These are phyloP conservation scores for Mycena haematopus DNA, from an alignment of 768 basidiomycete species.

Conservation along the genomic window DNA sequence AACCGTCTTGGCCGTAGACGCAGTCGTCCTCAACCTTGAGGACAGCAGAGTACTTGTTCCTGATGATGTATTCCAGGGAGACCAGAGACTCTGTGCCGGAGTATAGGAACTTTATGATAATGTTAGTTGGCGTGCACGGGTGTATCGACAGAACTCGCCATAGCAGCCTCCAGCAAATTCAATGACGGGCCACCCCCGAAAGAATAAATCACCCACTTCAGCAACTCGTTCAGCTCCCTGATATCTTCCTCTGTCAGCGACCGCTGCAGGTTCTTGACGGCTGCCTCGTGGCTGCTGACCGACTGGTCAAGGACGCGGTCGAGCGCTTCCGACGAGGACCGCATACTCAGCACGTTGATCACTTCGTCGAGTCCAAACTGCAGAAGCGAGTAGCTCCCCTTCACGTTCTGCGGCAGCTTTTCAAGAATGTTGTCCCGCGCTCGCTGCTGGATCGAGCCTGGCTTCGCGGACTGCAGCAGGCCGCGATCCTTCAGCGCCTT, in stretches of 20 bases:
- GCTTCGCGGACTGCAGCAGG: background rate
- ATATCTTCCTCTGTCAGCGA: background rate
- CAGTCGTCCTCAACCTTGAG: background rate
- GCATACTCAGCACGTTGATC: background rate
- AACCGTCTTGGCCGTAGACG: background rate
- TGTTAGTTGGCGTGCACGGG: background rate
- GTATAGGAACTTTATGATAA: constrained; percentile 1
- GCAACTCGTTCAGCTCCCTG: background rate
- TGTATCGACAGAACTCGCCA: background rate
- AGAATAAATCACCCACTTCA: background rate
- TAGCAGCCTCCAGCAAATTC: constrained; percentile 2
- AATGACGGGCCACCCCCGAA: no score
- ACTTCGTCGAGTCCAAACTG: constrained; percentile 1
- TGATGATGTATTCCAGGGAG: background rate
- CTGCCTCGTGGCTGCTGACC: background rate
- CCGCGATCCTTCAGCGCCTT: background rate
- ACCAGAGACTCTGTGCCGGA: constrained; percentile 1
- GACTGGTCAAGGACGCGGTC: constrained; percentile 1
- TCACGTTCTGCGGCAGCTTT: background rate
- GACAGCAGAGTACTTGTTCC: background rate
- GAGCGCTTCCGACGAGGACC: background rate
- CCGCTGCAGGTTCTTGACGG: constrained; percentile 2
- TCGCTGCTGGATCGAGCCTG: background rate
- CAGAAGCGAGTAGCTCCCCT: background rate
- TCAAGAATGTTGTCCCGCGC: constrained; percentile 1